phyloP scores from a whole-genome alignment of 257 asterid genomes.

The Fraxinus anomala region DNA sequence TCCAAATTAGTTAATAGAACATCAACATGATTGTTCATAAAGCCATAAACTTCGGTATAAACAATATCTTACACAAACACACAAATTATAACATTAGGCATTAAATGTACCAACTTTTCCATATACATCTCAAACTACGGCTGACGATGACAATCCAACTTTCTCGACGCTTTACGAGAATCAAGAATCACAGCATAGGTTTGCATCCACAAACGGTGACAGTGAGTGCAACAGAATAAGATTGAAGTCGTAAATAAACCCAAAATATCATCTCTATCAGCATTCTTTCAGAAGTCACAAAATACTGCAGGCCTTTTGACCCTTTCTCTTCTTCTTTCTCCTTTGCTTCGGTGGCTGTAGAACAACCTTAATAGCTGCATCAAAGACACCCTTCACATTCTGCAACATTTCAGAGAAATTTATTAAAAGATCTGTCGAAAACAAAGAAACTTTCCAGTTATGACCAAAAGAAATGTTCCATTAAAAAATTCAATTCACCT shows the following conservation, averaged over 20 bases:
- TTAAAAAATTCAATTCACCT: slow-evolving; percentile 35
- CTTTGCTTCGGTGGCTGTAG: slow-evolving; percentile 74
- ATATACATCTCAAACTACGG: slow-evolving; percentile 25
- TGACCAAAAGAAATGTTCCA: neutral
- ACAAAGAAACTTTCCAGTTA: neutral
- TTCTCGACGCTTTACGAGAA: slow-evolving; percentile 15
- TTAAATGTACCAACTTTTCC: slow-evolving; percentile 20
- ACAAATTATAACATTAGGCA: slow-evolving; percentile 19
- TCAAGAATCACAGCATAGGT: slow-evolving; percentile 7
- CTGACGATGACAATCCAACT: slow-evolving; percentile 24
- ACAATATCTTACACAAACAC: slow-evolving; percentile 28
- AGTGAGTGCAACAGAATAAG: slow-evolving; percentile 1
- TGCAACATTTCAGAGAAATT: slow-evolving; percentile 32
- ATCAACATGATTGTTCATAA: slow-evolving; percentile 10
- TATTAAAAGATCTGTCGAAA: neutral
- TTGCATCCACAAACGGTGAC: slow-evolving; percentile 18
- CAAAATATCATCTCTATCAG: slow-evolving; percentile 8
- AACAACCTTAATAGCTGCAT: slow-evolving; percentile 77
- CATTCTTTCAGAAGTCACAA: slow-evolving; percentile 34
- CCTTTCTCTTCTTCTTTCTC: slow-evolving; percentile 80
- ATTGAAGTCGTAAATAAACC: neutral
- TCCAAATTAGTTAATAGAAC: neutral
- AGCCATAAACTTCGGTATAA: slow-evolving; percentile 20
- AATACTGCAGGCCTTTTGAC: slow-evolving; percentile 61
- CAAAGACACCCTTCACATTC: slow-evolving; percentile 78